Evolutionary conservation across 345 rosid genomes (phyloP).

Genomic region (Eucalyptus coolabah): DNA sequence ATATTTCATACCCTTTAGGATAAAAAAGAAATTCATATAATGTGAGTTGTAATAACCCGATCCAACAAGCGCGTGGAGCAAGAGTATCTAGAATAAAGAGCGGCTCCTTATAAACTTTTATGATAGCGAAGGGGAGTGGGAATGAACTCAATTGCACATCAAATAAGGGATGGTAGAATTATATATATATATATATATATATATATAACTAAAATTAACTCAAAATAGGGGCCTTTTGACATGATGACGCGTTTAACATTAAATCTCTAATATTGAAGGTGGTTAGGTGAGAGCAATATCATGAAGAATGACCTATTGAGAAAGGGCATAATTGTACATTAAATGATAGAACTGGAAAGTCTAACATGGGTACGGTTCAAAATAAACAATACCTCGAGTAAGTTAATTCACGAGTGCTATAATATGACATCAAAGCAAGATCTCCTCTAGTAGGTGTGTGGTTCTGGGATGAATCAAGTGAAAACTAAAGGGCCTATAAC

Average conservation of each 20-base stretch:
- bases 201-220: background rate
- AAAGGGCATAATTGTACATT: background rate
- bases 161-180: background rate
- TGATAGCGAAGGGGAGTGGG: background rate
- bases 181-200: background rate
- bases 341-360: fast-evolving
- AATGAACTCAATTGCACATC: background rate
- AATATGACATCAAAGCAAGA: background rate
- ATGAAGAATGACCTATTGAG: background rate
- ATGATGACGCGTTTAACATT: background rate
- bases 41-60: background rate
- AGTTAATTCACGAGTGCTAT: background rate
- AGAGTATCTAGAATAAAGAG: background rate
- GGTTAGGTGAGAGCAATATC: background rate
- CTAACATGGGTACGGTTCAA: background rate
- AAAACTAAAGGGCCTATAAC: background rate
- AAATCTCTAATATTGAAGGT: background rate
- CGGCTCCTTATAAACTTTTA: background rate
- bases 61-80: background rate
- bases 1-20: background rate
- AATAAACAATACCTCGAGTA: background rate
- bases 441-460: background rate
- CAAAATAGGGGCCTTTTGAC: background rate
- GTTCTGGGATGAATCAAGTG: background rate
- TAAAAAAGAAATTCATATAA: background rate